phyloP scores from a whole-genome alignment of 305 asterid genomes.

The Andrographis paniculata region DNA sequence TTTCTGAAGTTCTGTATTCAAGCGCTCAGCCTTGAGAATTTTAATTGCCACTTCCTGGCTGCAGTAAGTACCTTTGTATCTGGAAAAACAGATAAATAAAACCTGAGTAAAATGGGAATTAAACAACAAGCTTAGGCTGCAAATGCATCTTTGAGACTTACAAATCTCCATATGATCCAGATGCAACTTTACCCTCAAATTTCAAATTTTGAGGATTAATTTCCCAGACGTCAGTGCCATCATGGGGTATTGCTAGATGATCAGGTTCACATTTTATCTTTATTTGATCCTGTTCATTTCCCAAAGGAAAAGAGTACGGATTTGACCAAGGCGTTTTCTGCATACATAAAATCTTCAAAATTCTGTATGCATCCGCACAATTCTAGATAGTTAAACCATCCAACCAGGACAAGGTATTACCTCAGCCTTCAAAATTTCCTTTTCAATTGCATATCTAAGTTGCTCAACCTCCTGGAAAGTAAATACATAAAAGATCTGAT shows the following conservation, averaged over 20 bases:
- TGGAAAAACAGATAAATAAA: conserved; percentile 17
- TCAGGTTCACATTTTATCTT: conserved; percentile 25
- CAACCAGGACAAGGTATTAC: conserved; percentile 23
- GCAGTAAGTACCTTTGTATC: conserved; percentile 68
- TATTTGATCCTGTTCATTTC: conserved; percentile 13
- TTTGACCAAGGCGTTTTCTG: conserved; percentile 22
- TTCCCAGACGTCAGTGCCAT: conserved; percentile 77
- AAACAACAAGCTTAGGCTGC: conserved; percentile 14
- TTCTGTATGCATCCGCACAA: conserved; percentile 3
- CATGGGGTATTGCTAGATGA: conserved; percentile 52
- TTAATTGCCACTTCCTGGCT: conserved; percentile 83
- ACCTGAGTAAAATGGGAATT: conserved; percentile 11
- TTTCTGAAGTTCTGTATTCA: conserved; percentile 51
- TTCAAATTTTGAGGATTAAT: conserved; percentile 46
- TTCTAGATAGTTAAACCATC: conserved; percentile 15
- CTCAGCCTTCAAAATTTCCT: conserved; percentile 49
- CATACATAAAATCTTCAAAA: conserved; percentile 15
- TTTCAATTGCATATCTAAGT: conserved; percentile 36
- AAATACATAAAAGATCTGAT: background rate
- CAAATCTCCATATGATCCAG: conserved; percentile 75
- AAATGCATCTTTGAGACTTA: conserved; percentile 26
- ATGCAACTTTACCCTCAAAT: conserved; percentile 52
- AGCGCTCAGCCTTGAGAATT: conserved; percentile 61
- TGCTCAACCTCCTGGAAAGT: conserved; percentile 42
- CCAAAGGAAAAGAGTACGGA: conserved; percentile 18